phyloP scores from a whole-genome alignment of 805 yeast species.

The Komagataella pastoris region DNA sequence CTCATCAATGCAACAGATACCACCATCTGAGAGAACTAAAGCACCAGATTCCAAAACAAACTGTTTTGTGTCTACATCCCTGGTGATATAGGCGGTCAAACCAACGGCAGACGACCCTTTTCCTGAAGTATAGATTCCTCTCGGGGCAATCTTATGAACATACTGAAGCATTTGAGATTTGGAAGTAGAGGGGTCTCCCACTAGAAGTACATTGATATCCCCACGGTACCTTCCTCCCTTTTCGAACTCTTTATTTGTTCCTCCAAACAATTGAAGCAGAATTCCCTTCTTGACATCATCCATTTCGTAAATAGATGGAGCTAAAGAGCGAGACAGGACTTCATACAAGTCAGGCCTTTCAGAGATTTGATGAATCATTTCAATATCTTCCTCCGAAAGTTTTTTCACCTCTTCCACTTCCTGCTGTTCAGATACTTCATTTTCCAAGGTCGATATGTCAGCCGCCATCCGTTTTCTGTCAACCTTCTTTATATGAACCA shows the following conservation, averaged over 20 bases:
- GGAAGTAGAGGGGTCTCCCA: constrained; percentile 98
- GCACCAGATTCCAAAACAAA: constrained; percentile 94
- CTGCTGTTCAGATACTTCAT: constrained; percentile 41
- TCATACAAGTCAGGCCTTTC: constrained; percentile 74
- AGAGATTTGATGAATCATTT: constrained; percentile 45
- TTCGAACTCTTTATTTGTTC: constrained; percentile 75
- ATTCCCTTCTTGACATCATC: constrained; percentile 97
- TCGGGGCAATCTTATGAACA: constrained; percentile 94
- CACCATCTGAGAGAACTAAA: constrained; percentile 90
- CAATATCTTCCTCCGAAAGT: constrained; percentile 57
- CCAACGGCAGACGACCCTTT: constrained; percentile 99
- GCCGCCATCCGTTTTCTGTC: constrained; percentile 73
- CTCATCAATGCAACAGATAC: constrained; percentile 97
- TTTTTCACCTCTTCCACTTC: constrained; percentile 70
- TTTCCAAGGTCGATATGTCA: constrained; percentile 60
- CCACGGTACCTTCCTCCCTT: constrained; percentile 96
- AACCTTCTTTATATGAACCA: constrained; percentile 80
- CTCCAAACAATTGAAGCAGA: constrained; percentile 85
- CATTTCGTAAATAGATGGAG: constrained; percentile 94
- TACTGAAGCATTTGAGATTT: constrained; percentile 91
- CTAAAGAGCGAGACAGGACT: constrained; percentile 75
- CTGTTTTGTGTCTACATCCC: constrained; percentile 90
- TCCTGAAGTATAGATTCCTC: constrained; percentile 97
- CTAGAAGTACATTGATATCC: constrained; percentile 77
- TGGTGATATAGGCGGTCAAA: constrained; percentile 89